Evolutionary conservation across 768 basidiomycete genomes (phyloP), one percentile per base, ranked within the genome.

Genomic region (Russula olivacea): DNA sequence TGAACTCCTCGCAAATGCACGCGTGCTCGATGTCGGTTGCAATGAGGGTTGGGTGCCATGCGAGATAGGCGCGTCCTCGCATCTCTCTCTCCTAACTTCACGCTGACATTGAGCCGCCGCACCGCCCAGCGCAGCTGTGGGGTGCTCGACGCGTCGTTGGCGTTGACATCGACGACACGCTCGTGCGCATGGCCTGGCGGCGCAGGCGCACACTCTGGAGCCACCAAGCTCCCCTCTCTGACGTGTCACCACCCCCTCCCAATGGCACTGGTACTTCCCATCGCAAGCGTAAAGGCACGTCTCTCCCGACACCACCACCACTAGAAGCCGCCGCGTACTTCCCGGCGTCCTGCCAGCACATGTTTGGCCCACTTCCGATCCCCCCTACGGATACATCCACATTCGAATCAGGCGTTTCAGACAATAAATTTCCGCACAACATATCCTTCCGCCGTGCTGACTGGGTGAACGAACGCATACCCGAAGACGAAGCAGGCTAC

Each of bases 91-190:
- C 14, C 21, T 48, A 15, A 14, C 55, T 30, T 8, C 9, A 12
- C 19, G 23, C 21, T 32, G 4, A 21, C 17, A 12, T 28, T 54
- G 51, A 58, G 19, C 2, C 14, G n/a, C 9, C 3, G 10, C 36
- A 40, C n/a, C 45, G 28, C 21, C 9, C 64, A 91, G 91, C 87
- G 30, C 91, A 90, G 70, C 72, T 74, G 1, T 79, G 79, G 72
- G 81, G 81, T 2, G 87, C 90, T 6, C 71, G 69, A n/a, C 80
- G 79, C 63, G 88, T 93, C 10, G 75, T 87, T 15, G 93, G 92
- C 1, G 90, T 96, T 0, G 93, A 96, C 71, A 89, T 96, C 50
- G 93, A 94, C 70, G 80, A 84, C 43, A 78, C 79, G 10, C 79
- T 95, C 53, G 78, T 93, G n/a, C 79, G 84, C 36, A 79, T 77